phyloP scores from a whole-genome alignment of 805 yeast species.

The Kazachstania africana region DNA sequence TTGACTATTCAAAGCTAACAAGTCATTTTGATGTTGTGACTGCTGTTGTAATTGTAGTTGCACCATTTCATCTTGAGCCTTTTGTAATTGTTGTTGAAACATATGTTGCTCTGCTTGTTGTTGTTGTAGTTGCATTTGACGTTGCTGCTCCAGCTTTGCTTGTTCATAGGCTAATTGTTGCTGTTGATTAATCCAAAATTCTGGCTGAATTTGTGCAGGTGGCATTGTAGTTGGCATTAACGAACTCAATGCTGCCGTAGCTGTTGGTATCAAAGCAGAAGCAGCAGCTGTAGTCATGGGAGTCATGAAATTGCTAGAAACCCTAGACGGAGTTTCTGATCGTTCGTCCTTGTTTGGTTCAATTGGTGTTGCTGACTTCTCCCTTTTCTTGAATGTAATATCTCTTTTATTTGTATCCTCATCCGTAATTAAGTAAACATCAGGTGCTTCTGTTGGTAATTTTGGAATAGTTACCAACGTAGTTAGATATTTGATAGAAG shows the following conservation, averaged over 20 bases:
- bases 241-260: conserved; percentile 18
- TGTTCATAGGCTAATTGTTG: conserved; percentile 61
- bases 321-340: conserved; percentile 2
- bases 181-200: conserved; percentile 27
- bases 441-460: conserved; percentile 29
- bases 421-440: conserved; percentile 16
- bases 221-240: conserved; percentile 30
- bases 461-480: conserved; percentile 46
- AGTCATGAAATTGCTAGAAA: conserved; percentile 1
- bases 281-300: conserved; percentile 3
- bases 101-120: conserved; percentile 56
- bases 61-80: conserved; percentile 53
- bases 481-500: conserved; percentile 69
- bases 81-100: conserved; percentile 50
- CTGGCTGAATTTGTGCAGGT: conserved; percentile 7
- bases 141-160: conserved; percentile 52
- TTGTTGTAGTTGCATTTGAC: conserved; percentile 47
- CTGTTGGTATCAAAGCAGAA: conserved; percentile 11
- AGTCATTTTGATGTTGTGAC: conserved; percentile 68
- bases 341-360: too few species aligned
- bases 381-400: conserved; percentile 7
- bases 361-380: conserved; percentile 1
- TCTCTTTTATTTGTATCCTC: conserved; percentile 9
- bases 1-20: conserved; percentile 63
- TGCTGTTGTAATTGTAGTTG: conserved; percentile 47